Base-by-base conservation (phyloP, 139 green algal genomes). In the Asterochloris erici region DNA sequence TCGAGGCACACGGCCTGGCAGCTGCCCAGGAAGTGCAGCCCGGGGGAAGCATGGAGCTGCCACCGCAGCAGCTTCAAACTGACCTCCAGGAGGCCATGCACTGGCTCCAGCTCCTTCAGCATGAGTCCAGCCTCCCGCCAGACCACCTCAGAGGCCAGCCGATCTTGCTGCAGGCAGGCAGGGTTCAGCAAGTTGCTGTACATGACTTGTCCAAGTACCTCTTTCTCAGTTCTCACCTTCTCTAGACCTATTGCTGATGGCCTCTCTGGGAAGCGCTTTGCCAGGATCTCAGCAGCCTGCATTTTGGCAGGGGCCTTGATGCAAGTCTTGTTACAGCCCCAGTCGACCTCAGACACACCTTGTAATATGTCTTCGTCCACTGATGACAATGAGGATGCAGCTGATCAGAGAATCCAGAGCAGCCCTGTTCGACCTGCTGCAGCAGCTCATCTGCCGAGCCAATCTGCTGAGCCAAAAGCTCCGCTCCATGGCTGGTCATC, bases 211-310 rank as follows among this genome's bases (percentile, higher is more conserved):
- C 11, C 16, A 28, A 28, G 26, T 15, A 11, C 13, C 12, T 17
- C 19, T 23, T 11, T 17, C 12, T 24, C 12, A 26, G 14, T 23
- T 29, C 21, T 16, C 2, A 80, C 76, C 76, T 80, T 80, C 24
- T 60, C 76, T 15, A 80, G 60, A 47, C 68, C 76, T 21, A 80
- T 24, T 28, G 76, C 28, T 17, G 60, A 61, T 11, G 76, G 76
- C 15, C 68, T 61, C 23, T 80, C 76, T 17, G 76, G 76, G 68
- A 80, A 80, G 76, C 76, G 68, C 61, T 80, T 80, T 11, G 38
- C n/a, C 12, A 80, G 60, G 11, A 70, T 80, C 54, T 54, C n/a
- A 38, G 38, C 38, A 54, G 38, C 38, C 38, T 54, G 38, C 38
- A 54, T 54, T 54, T n/a, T 54, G 38, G 38, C 38, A 54, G 38